A percentile compares a stretch with the other conserved stretches of the same genome.
phyloP scores from a whole-genome alignment of 192 early-diverging fungal genomes.

The Umbelopsis vinacea region DNA sequence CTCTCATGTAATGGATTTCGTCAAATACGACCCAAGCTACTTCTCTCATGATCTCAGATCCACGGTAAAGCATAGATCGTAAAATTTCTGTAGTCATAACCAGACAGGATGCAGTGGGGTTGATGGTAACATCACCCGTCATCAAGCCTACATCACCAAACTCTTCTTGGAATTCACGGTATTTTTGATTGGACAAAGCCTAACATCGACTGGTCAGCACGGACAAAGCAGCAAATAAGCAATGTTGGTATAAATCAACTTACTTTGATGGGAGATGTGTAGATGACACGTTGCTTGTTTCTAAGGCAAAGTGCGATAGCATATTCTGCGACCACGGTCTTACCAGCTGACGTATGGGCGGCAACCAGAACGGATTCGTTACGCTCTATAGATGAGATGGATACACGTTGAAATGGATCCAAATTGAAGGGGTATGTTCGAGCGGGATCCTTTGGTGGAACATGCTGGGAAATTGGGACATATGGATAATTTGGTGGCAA shows the following conservation, averaged over 20 bases:
- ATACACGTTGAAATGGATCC: constrained; percentile 94
- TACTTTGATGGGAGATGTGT: constrained; percentile 96
- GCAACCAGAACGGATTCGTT: constrained; percentile 94
- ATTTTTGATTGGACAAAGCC: constrained; percentile 98
- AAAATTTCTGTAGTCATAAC: constrained; percentile 99
- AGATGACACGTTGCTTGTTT: constrained; percentile 93
- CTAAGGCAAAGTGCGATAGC: constrained; percentile 90
- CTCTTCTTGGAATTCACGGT: constrained; percentile 90
- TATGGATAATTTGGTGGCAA: constrained; percentile 87
- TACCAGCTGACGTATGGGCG: constrained; percentile 97
- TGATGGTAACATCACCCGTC: constrained; percentile 99
- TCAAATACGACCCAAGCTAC: constrained; percentile 98
- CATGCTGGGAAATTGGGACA: constrained; percentile 85
- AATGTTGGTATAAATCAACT: not conserved
- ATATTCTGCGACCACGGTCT: constrained; percentile 99
- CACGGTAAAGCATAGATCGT: constrained; percentile 95
- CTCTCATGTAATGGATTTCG: constrained; percentile 99
- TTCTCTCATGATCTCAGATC: constrained; percentile 94
- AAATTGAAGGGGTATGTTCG: constrained; percentile 89
- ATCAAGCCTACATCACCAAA: constrained; percentile 98
- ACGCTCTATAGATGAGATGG: constrained; percentile 88
- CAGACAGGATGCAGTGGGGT: constrained; percentile 87
- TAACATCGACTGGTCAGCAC: constrained; percentile 25
- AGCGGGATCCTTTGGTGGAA: constrained; percentile 76
- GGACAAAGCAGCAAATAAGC: not conserved